Evolutionary conservation across 2,329 filamentous ascomycete genomes (phyloP).

Genomic region (Xylaria sp.): DNA sequence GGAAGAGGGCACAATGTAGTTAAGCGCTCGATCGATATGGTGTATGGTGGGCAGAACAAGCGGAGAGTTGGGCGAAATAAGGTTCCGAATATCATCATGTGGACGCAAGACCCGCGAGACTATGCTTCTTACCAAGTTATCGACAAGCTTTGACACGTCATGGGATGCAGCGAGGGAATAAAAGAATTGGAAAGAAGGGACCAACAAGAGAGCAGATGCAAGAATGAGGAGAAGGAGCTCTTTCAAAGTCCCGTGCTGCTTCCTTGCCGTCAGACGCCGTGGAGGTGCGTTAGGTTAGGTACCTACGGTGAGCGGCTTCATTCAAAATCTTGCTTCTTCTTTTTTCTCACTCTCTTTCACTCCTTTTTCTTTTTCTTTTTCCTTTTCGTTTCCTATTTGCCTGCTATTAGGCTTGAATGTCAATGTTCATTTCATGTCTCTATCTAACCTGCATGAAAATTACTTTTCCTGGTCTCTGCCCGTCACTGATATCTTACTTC

Average conservation of each 20-base stretch:
- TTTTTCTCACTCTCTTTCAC: background rate
- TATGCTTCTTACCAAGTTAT: background rate
- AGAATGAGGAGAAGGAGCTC: conserved; percentile 28
- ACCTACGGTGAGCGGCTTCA: conserved; percentile 28
- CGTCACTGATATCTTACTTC: background rate
- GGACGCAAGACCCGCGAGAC: background rate
- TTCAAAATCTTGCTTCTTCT: conserved; percentile 11
- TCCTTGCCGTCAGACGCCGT: conserved; percentile 24
- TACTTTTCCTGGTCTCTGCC: background rate
- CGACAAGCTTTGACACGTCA: background rate
- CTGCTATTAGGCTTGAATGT: background rate
- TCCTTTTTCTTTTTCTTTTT: conserved; percentile 5
- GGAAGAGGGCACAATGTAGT: background rate
- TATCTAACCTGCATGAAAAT: background rate
- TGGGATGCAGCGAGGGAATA: background rate
- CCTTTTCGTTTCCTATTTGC: background rate
- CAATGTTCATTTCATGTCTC: background rate
- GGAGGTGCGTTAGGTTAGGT: conserved; percentile 18
- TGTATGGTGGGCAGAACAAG: background rate
- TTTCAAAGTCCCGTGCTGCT: conserved; percentile 10
- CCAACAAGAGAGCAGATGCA: background rate
- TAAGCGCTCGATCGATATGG: background rate
- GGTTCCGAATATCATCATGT: background rate
- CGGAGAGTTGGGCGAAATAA: background rate
- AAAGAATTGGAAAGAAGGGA: background rate